phyloP scores from a whole-genome alignment of 2,329 filamentous ascomycete genomes.

The Harringtonia aguacate region DNA sequence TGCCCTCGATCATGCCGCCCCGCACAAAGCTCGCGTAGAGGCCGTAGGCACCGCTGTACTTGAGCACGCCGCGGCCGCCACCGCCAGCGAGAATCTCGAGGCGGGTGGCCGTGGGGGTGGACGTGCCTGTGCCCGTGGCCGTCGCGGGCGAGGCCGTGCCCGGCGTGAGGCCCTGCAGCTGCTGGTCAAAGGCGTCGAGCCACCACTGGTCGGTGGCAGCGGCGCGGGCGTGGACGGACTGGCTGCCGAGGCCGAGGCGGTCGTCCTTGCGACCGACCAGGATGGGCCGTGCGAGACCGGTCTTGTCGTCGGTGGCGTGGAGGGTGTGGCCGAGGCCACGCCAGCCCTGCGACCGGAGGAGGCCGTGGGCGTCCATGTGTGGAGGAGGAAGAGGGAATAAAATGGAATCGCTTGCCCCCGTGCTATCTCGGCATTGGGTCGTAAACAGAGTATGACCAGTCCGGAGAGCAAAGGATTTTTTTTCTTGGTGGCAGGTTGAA shows the following conservation, averaged over 20 bases:
- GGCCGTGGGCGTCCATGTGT: conserved; percentile 71
- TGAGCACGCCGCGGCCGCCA: conserved; percentile 31
- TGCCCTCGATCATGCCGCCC: conserved; percentile 68
- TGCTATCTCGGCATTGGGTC: too few relatives aligned
- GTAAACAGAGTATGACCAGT: too few relatives aligned
- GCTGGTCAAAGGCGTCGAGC: conserved; percentile 88
- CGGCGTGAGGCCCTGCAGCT: conserved; percentile 64
- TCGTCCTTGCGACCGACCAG: conserved; percentile 76
- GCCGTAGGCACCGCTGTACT: conserved; percentile 49
- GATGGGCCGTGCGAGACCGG: conserved; percentile 73
- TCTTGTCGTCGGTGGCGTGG: conserved; percentile 59
- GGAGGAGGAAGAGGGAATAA: background rate
- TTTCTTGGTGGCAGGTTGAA: too few relatives aligned
- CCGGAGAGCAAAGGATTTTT: too few relatives aligned
- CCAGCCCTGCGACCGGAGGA: conserved; percentile 83
- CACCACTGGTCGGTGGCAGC: conserved; percentile 82
- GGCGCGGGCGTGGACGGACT: conserved; percentile 49
- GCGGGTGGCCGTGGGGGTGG: conserved; percentile 31
- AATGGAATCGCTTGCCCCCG: too few relatives aligned
- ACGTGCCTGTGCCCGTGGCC: conserved; percentile 27
- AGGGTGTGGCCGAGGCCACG: conserved; percentile 80
- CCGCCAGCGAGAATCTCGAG: conserved; percentile 38
- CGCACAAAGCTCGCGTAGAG: conserved; percentile 79
- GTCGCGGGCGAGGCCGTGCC: conserved; percentile 45
- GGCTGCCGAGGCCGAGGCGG: conserved; percentile 70